Conservation (phyloP, 305 asterid genomes). For the Plantago coronopus region DNA sequence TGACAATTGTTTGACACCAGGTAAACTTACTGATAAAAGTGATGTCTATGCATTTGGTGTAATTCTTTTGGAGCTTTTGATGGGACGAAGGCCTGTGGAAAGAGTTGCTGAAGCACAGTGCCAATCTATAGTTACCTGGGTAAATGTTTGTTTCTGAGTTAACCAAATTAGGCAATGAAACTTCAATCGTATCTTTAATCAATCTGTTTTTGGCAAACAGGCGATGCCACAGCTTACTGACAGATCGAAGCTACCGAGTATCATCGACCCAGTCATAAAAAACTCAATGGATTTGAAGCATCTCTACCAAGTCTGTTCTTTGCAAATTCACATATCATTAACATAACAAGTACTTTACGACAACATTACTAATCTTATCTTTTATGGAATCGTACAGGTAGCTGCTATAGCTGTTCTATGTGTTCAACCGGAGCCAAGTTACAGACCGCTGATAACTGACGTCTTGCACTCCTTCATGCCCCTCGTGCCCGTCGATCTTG, state of each 20-base stretch:
- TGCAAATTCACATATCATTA: neutral
- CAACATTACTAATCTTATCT: neutral
- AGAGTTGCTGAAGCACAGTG: conserved; percentile 51
- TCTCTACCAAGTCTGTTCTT: conserved; percentile 58
- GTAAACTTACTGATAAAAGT: conserved; percentile 77
- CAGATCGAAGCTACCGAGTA: conserved; percentile 70
- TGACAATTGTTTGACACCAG: conserved; percentile 26
- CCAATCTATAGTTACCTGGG: conserved; percentile 82
- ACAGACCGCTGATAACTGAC: conserved; percentile 66
- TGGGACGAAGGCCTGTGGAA: conserved; percentile 70
- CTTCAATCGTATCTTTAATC: conserved; percentile 1
- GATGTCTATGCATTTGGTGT: conserved; percentile 85
- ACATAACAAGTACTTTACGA: neutral
- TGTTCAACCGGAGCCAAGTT: conserved; percentile 77
- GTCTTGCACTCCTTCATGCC: conserved; percentile 73
- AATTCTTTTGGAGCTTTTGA: conserved; percentile 68
- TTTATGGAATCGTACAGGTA: conserved; percentile 32
- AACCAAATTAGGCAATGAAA: neutral
- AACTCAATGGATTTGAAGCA: conserved; percentile 81
- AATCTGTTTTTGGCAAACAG: conserved; percentile 31
- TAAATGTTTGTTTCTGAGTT: conserved; percentile 18
- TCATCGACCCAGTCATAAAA: conserved; percentile 59
- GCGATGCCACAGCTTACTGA: conserved; percentile 89
- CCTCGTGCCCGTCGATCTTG: conserved; percentile 61
- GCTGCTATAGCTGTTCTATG: conserved; percentile 80